A percentile compares a stretch with the other conserved stretches of the same genome.
These are phyloP conservation scores for Xylaria sp. DNA, from an alignment of 2,329 filamentous ascomycete genomes.

Conservation along the genomic window DNA sequence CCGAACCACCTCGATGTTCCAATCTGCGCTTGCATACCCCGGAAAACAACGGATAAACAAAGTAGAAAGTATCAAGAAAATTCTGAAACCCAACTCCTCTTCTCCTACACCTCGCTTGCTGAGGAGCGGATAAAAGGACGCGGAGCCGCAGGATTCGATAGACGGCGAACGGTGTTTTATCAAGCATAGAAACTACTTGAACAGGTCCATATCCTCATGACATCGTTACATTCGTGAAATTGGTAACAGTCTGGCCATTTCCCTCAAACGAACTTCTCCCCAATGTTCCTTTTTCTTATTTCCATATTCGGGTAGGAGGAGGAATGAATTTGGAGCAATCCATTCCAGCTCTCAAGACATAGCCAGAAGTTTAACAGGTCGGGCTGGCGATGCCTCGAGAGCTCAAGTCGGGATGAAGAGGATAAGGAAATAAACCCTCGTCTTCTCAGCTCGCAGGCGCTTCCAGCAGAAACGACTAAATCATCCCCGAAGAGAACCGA, in stretches of 20 bases:
- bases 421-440: slow-evolving; percentile 25
- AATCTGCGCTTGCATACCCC: background rate
- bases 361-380: background rate
- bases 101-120: slow-evolving; percentile 23
- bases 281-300: slow-evolving; percentile 23
- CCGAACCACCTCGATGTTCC: slow-evolving; percentile 6
- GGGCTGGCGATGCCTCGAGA: slow-evolving; percentile 13
- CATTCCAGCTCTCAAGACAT: slow-evolving; percentile 16
- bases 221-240: slow-evolving; percentile 29
- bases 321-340: slow-evolving; percentile 5
- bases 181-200: slow-evolving; percentile 16
- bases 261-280: slow-evolving; percentile 9
- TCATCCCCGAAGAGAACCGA: slow-evolving; percentile 35
- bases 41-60: background rate
- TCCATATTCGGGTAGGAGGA: slow-evolving; percentile 15
- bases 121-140: slow-evolving; percentile 7
- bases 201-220: slow-evolving; percentile 17
- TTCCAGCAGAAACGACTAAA: slow-evolving; percentile 38
- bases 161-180: slow-evolving; percentile 12
- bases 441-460: slow-evolving; percentile 35
- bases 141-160: background rate
- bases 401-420: background rate
- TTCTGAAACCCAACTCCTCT: slow-evolving; percentile 3
- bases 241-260: slow-evolving; percentile 32
- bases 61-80: slow-evolving; percentile 1